Evolutionary conservation across 306 rosid genomes (phyloP), one percentile per base, ranked within the genome.

Genomic region (Pterocarpus macrocarpus): DNA sequence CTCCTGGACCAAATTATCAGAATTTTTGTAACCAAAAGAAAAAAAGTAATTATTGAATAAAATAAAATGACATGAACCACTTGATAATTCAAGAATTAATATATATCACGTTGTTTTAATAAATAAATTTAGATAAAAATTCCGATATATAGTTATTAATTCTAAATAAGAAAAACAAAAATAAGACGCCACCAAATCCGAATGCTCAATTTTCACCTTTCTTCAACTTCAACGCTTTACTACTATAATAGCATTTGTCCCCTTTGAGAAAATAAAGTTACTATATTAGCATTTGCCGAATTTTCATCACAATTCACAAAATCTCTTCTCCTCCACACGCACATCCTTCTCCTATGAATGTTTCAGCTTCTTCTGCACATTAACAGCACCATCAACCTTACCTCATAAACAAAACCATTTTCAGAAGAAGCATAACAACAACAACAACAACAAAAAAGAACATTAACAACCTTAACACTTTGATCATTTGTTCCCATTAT

Each of bases 241-340:
- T 55, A 50, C n/a, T 12, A 55, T 55, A 55, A 55, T 55, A 55
- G 61, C 28, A 55, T 55, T 55, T 55, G 8, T 55, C 28, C 28
- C 22, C 9, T 55, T 55, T 55, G 28, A 55, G 30, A 55, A n/a
- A 55, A 55, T 1, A 55, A 47, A 55, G 12, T 64, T 73, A 22
- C 82, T 62, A 71, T 52, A 64, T 70, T 63, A 69, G 69, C 64
- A 77, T 63, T 63, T 62, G 12, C 8, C 38, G n/a, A 53, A 36
- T 50, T 71, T 68, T 68, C 5, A 35, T 22, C 56, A 5, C 57
- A 74, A 45, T 55, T 55, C 61, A 55, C 30, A 55, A 4, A 47
- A 34, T 58, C 28, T 35, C 43, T 66, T 22, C 50, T 1, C n/a
- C 22, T 28, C 7, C 43, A 39, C 13, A 28, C 9, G 2, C 5